Conservation (phyloP, 768 basidiomycete genomes). For the Hydnomerulius pinastri region DNA sequence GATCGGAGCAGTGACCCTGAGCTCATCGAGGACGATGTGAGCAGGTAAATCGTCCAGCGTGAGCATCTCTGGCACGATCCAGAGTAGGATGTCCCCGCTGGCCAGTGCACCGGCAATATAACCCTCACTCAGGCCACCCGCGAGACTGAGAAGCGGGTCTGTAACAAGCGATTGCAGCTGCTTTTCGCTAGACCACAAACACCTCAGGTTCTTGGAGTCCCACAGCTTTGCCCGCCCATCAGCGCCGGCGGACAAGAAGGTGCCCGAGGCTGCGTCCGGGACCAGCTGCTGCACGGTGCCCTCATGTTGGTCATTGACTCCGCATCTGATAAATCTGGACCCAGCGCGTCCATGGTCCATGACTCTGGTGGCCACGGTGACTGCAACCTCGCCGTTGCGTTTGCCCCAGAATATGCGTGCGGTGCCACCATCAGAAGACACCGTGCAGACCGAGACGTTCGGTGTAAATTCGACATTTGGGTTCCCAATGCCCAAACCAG, state of each 20-base stretch:
- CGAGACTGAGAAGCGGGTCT: conserved; percentile 56
- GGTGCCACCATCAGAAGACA: conserved; percentile 63
- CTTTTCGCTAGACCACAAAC: conserved; percentile 62
- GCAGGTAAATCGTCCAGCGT: conserved; percentile 11
- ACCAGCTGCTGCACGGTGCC: conserved; percentile 56
- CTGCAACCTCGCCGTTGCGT: conserved; percentile 63
- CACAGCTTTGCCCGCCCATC: conserved; percentile 78
- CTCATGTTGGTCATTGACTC: conserved; percentile 61
- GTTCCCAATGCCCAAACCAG: conserved; percentile 64
- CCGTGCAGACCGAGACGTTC: conserved; percentile 57
- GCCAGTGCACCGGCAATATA: conserved; percentile 50
- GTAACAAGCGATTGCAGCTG: conserved; percentile 36
- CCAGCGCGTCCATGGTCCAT: conserved; percentile 54
- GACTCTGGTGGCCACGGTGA: conserved; percentile 56
- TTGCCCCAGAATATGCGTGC: conserved; percentile 78
- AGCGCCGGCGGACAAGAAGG: conserved; percentile 53
- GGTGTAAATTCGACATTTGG: conserved; percentile 76
- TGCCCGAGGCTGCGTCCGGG: conserved; percentile 44
- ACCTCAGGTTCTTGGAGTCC: conserved; percentile 55
- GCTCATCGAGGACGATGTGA: conserved; percentile 23
- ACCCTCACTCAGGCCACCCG: conserved; percentile 43
- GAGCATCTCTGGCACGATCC: conserved; percentile 43
- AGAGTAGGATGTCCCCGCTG: conserved; percentile 61
- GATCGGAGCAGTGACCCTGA: conserved; percentile 41
- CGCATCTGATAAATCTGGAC: conserved; percentile 49